A percentile compares a stretch with the other conserved stretches of the same genome.
Evolutionary conservation across 345 rosid genomes (phyloP).

Genomic region (Camelina neglecta): DNA sequence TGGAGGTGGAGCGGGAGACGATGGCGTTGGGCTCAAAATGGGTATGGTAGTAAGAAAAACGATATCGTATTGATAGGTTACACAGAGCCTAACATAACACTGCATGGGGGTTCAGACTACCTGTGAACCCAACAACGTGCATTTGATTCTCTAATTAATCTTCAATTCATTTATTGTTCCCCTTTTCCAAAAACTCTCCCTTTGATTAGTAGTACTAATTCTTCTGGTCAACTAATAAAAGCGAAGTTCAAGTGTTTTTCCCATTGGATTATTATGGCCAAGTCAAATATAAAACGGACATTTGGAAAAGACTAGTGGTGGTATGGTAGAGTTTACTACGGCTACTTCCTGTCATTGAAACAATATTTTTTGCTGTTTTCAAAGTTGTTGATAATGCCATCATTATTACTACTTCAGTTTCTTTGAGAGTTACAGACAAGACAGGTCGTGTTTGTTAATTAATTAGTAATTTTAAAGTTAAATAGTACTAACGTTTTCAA

Average conservation of each 20-base stretch:
- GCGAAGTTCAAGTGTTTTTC: conserved; percentile 12
- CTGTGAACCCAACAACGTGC: conserved; percentile 38
- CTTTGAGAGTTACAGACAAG: conserved; percentile 41
- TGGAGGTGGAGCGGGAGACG: conserved; percentile 2
- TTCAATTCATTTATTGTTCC: conserved; percentile 22
- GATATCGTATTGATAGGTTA: conserved; percentile 22
- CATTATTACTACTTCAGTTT: conserved; percentile 41
- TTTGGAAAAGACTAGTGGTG: conserved; percentile 7
- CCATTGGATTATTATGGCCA: neutral
- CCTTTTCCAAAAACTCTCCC: conserved; percentile 20
- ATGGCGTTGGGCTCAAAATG: conserved; percentile 37
- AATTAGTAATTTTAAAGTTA: conserved; percentile 3
- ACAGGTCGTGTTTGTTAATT: conserved; percentile 37
- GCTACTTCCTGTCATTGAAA: conserved; percentile 25
- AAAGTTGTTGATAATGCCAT: conserved; percentile 37
- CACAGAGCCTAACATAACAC: conserved; percentile 29
- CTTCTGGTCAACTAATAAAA: conserved; percentile 30
- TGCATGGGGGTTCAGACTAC: conserved; percentile 26
- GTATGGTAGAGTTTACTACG: conserved; percentile 28
- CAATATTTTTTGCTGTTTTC: conserved; percentile 21
- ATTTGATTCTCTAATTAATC: conserved; percentile 20
- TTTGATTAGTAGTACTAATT: neutral
- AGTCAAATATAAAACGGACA: conserved; percentile 34
- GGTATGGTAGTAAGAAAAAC: conserved; percentile 35
- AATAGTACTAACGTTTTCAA: conserved; percentile 29